Base-by-base conservation (phyloP, 345 rosid genomes). In the Euphorbia lathyris region DNA sequence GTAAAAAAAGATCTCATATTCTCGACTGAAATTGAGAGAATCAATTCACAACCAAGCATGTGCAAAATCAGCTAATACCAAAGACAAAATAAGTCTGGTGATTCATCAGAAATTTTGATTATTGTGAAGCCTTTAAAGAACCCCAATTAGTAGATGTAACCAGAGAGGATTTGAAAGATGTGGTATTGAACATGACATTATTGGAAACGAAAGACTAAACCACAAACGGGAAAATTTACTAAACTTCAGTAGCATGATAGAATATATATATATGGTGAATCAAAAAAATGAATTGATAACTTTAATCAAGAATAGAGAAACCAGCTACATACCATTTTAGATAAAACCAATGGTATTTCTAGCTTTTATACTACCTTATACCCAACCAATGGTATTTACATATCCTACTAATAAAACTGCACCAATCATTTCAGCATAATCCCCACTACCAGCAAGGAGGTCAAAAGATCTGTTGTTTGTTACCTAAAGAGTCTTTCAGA, bases 401-500 rank as follows among this genome's bases (percentile, higher is more conserved):
- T 56, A 47, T 34, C 45, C 71, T 19, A 23, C 19, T 58, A 43
- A 52, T 61, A 27, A n/a, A n/a, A 58, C 56, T 11, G 30, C 38
- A 27, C 7, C 48, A 38, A 58, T 77, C 76, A 78, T 65, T 65
- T 38, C 72, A 17, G 72, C 64, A 56, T 83, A 76, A 80, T 86
- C 86, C 1, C 85, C 86, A 72, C n/a, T n/a, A n/a, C 85, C 78
- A 16, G 84, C 82, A 62, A 96, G 86, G 69, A 92, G 83, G 69
- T 79, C 86, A 56, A 83, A 84, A 63, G 78, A 78, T 67, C n/a
- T n/a, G n/a, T n/a, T n/a, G n/a, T n/a, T 79, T 83, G 75, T 69
- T 83, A 69, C 86, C 79, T 5, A 92, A 50, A 45, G 87, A 67
- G 82, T 96, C 99, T 76, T 87, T 90, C 32, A 92, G 80, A 69